phyloP scores from a whole-genome alignment of 1,139 yeast genomes.

The Kodamaea sp. region DNA sequence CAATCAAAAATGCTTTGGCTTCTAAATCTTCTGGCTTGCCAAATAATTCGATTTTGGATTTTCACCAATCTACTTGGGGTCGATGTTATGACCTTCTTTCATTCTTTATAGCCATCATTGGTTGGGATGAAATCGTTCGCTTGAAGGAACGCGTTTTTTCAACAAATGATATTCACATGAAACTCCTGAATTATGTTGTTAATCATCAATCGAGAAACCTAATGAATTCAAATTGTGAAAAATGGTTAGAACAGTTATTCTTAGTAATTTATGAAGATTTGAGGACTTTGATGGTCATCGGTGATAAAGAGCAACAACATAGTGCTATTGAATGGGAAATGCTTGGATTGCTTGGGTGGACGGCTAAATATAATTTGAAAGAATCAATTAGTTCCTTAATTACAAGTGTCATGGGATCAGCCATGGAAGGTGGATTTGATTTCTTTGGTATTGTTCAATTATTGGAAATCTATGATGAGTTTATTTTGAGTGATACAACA shows the following conservation, averaged over 20 bases:
- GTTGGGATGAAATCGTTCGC: conserved; percentile 37
- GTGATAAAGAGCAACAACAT: conserved; percentile 29
- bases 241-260: conserved; percentile 42
- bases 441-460: conserved; percentile 38
- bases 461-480: conserved; percentile 40
- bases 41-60: conserved; percentile 31
- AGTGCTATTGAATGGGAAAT: conserved; percentile 45
- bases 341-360: conserved; percentile 42
- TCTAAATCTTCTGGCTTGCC: conserved; percentile 32
- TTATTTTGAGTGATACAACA: conserved; percentile 32
- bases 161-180: neutral
- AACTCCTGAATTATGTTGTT: conserved; percentile 17
- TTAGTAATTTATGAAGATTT: conserved; percentile 38
- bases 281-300: conserved; percentile 27
- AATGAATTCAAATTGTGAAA: conserved; percentile 22
- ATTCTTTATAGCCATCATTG: conserved; percentile 34
- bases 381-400: conserved; percentile 39
- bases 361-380: conserved; percentile 36
- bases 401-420: conserved; percentile 37
- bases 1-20: conserved; percentile 26
- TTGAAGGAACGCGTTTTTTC: conserved; percentile 23
- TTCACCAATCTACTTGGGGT: conserved; percentile 42
- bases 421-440: conserved; percentile 35
- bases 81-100: conserved; percentile 39
- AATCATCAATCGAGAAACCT: conserved; percentile 12